Conservation (phyloP, 1,284 basidiomycete species). For the Sanghuangporus baumii region DNA sequence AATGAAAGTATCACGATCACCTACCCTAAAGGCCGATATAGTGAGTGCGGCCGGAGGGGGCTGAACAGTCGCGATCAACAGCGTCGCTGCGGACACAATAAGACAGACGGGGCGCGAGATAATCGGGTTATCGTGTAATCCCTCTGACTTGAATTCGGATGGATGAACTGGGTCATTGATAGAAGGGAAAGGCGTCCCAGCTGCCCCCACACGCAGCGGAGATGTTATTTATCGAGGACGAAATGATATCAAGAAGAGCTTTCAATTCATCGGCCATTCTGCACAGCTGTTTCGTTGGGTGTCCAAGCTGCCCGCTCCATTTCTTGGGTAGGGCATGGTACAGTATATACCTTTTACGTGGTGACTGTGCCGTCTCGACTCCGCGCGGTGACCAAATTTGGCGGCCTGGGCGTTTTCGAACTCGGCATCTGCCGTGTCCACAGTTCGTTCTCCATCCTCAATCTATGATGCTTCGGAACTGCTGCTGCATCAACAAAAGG, state of each 20-base stretch:
- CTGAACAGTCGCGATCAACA: conserved; percentile 10
- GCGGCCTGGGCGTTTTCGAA: too few species aligned
- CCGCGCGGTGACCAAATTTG: too few species aligned
- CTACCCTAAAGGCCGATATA: conserved; percentile 4
- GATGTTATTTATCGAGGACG: conserved; percentile 7
- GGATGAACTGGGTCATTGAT: not conserved
- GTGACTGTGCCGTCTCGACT: too few species aligned
- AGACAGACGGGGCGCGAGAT: not conserved
- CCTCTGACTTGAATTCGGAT: conserved; percentile 2
- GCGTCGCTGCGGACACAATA: not conserved
- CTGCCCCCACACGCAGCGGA: not conserved
- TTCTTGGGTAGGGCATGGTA: too few species aligned
- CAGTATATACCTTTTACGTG: too few species aligned
- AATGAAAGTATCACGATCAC: not conserved
- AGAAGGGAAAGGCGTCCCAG: conserved; percentile 4
- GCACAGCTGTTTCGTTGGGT: not conserved
- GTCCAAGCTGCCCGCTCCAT: too few species aligned
- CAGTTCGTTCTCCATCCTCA: too few species aligned
- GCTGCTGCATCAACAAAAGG: too few species aligned
- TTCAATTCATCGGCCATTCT: not conserved
- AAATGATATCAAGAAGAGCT: conserved; percentile 8
- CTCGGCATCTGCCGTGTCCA: too few species aligned
- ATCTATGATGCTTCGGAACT: too few species aligned
- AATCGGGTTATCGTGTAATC: conserved; percentile 3
- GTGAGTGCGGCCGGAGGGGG: conserved; percentile 1